These are phyloP conservation scores for Planoprotostelium fungivorum DNA, from an alignment of 78 protist genomes.

Conservation along the genomic window DNA sequence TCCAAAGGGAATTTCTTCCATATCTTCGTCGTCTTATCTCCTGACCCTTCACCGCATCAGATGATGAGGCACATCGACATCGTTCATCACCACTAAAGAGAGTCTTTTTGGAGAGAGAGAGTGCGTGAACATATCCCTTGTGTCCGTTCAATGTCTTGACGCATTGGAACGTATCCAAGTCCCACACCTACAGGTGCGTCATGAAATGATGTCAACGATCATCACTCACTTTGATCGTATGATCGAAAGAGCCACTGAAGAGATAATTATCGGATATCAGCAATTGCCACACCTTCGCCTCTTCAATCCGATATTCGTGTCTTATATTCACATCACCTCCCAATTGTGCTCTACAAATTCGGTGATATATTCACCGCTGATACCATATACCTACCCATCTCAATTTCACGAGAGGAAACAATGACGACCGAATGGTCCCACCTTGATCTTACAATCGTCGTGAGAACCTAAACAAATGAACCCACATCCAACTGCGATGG, in stretches of 20 bases:
- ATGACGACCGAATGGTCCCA: slow-evolving; percentile 31
- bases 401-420: no score
- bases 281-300: slow-evolving; percentile 63
- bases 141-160: slow-evolving; percentile 20
- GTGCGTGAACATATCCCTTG: slow-evolving; percentile 37
- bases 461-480: slow-evolving; percentile 19
- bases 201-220: no score
- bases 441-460: slow-evolving; percentile 29
- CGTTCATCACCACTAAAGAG: slow-evolving; percentile 19
- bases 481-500: slow-evolving; percentile 28
- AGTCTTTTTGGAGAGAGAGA: slow-evolving; percentile 18
- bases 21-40: neutral
- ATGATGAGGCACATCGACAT: neutral
- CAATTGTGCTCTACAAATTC: slow-evolving; percentile 36
- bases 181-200: no score
- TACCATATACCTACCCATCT: neutral
- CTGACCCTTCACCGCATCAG: neutral
- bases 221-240: slow-evolving; percentile 38
- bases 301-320: no score
- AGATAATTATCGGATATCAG: slow-evolving; percentile 34
- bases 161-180: slow-evolving; percentile 19
- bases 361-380: neutral
- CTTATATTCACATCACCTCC: no score
- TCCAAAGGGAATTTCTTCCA: neutral
- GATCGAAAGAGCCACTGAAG: slow-evolving; percentile 56